Conservation (phyloP, 2,329 filamentous ascomycete species). For the Paraconiothyrium sp. region DNA sequence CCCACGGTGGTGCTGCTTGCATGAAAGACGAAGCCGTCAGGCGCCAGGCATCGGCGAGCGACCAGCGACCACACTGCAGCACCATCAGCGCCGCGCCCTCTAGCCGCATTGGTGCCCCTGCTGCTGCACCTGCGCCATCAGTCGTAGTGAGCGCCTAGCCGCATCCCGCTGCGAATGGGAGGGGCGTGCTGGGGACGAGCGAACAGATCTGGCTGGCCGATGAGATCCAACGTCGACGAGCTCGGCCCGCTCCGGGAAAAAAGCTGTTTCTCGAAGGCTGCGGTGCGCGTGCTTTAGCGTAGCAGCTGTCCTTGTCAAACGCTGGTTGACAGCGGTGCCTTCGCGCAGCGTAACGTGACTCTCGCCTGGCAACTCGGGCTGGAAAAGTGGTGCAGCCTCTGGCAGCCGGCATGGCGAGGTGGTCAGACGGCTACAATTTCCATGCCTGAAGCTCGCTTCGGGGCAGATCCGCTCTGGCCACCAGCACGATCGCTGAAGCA, state of each 20-base stretch:
- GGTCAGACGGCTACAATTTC: constrained; percentile 45
- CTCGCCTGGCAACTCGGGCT: constrained; percentile 21
- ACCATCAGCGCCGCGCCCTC: constrained; percentile 8
- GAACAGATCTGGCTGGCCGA: constrained; percentile 46
- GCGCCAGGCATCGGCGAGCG: constrained; percentile 35
- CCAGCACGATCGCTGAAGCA: constrained; percentile 37
- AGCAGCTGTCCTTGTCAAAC: constrained; percentile 37
- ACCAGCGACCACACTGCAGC: constrained; percentile 18
- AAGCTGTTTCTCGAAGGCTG: constrained; percentile 50
- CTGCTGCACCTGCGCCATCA: constrained; percentile 48
- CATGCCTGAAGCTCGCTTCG: constrained; percentile 37
- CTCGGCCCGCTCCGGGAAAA: constrained; percentile 52
- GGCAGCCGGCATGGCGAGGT: constrained; percentile 23
- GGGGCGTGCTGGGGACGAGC: constrained; percentile 33
- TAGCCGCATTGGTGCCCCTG: constrained; percentile 37
- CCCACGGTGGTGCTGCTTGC: constrained; percentile 31
- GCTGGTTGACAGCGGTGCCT: constrained; percentile 44
- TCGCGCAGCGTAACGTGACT: constrained; percentile 37
- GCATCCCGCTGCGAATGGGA: constrained; percentile 34
- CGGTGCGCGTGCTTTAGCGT: constrained; percentile 37
- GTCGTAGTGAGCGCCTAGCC: constrained; percentile 45
- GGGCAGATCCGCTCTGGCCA: constrained; percentile 35
- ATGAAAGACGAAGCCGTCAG: constrained; percentile 40
- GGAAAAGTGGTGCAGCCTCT: constrained; percentile 19
- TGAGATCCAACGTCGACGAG: constrained; percentile 47